Percentiles rank a stretch among this genome's conserved stretches.
Conservation (phyloP, 1,139 yeast genomes). For the Taphrina confusa region DNA sequence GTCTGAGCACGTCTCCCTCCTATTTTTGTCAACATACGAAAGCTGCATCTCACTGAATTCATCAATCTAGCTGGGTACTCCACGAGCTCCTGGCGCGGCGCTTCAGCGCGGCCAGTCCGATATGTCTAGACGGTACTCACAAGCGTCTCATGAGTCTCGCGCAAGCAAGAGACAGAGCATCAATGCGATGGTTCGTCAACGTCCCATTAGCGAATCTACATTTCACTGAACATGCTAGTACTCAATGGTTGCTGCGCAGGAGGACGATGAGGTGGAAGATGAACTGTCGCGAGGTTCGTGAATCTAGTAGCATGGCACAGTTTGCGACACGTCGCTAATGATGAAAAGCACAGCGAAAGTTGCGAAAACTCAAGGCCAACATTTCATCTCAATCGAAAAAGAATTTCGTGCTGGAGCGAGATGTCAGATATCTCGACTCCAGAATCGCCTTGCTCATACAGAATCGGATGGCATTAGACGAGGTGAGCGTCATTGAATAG, state of each 20-base stretch:
- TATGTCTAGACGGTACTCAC: slow-evolving; percentile 17
- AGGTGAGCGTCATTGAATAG: too few relatives aligned
- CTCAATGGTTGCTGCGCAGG: slow-evolving; percentile 45
- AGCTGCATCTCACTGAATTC: too few relatives aligned
- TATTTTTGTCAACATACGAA: too few relatives aligned
- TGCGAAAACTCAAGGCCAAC: slow-evolving; percentile 46
- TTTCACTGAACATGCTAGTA: slow-evolving; percentile 11
- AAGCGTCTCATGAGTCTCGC: slow-evolving; percentile 18
- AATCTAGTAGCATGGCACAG: too few relatives aligned
- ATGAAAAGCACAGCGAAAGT: slow-evolving; percentile 45
- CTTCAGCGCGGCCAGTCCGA: slow-evolving; percentile 2
- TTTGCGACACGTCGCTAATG: neutral
- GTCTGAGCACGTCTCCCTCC: too few relatives aligned
- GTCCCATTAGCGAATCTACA: neutral
- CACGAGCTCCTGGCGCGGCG: neutral
- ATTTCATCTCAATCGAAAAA: slow-evolving; percentile 49
- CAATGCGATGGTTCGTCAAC: slow-evolving; percentile 28
- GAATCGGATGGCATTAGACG: slow-evolving; percentile 50
- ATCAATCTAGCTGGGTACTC: too few relatives aligned
- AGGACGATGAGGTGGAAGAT: slow-evolving; percentile 49
- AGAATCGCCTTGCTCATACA: slow-evolving; percentile 51
- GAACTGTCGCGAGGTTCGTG: slow-evolving; percentile 44
- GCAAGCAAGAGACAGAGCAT: slow-evolving; percentile 33
- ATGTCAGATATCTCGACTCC: slow-evolving; percentile 49
- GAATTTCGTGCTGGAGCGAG: slow-evolving; percentile 50